Evolutionary conservation across 768 basidiomycete species (phyloP).

Genomic region (Filobasidium wieringae): DNA sequence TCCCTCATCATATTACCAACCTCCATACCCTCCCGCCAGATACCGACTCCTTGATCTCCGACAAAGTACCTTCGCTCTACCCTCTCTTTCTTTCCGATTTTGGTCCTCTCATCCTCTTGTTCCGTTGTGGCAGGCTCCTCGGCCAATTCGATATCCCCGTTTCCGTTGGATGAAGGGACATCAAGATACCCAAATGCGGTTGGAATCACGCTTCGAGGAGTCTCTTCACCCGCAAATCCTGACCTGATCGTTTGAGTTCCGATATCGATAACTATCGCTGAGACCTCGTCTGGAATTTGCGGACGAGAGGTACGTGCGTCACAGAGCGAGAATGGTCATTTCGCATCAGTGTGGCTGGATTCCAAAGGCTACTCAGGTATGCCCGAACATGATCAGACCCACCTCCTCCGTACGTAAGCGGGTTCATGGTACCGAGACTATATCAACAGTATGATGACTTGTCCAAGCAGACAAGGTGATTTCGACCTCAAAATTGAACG

Average conservation of each 20-base stretch:
- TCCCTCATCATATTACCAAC: constrained; percentile 70
- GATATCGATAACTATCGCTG: constrained; percentile 88
- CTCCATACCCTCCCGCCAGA: constrained; percentile 86
- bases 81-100: constrained; percentile 37
- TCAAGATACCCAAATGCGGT: constrained; percentile 70
- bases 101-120: not conserved
- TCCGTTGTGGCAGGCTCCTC: not conserved
- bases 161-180: constrained; percentile 21
- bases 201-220: constrained; percentile 82
- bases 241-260: constrained; percentile 80
- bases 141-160: not conserved
- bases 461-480: too few species aligned
- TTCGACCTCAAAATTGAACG: too few species aligned
- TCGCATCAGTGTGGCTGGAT: not conserved
- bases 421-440: constrained; percentile 14
- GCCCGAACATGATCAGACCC: constrained; percentile 9
- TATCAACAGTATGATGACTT: too few species aligned
- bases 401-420: constrained; percentile 36
- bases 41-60: constrained; percentile 74
- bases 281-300: constrained; percentile 67
- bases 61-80: constrained; percentile 52
- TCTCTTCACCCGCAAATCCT: constrained; percentile 94
- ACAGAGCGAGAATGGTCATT: not conserved
- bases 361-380: too few species aligned
- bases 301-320: not conserved